Conservation (phyloP, 768 basidiomycete genomes). For the Serendipita sp. region DNA sequence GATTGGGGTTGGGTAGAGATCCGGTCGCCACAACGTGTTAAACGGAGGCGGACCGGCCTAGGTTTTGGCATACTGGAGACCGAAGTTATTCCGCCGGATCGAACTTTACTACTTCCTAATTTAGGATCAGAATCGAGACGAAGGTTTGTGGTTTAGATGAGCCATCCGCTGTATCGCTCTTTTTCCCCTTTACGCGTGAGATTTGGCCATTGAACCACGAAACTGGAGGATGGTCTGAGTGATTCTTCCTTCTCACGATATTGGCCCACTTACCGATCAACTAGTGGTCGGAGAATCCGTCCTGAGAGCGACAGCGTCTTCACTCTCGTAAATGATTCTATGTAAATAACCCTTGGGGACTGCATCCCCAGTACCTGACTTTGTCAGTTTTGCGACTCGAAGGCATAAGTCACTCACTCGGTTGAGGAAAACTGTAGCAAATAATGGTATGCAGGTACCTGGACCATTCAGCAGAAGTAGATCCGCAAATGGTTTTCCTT, state of each 20-base stretch:
- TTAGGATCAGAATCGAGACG: no score
- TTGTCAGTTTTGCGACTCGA: conserved; percentile 10
- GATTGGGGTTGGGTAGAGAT: no score
- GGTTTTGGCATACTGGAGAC: no score
- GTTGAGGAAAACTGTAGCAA: conserved; percentile 50
- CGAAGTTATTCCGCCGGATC: no score
- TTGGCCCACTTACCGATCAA: conserved; percentile 45
- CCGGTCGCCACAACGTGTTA: no score
- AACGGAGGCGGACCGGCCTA: no score
- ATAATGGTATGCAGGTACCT: conserved; percentile 78
- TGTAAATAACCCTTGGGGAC: conserved; percentile 62
- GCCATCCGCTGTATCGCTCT: conserved; percentile 44
- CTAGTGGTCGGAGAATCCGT: conserved; percentile 61
- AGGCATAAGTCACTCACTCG: conserved; percentile 31
- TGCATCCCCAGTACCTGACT: conserved; percentile 57
- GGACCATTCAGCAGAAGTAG: conserved; percentile 85
- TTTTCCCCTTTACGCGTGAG: conserved; percentile 26
- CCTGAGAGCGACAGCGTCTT: conserved; percentile 67
- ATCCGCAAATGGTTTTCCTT: conserved; percentile 37
- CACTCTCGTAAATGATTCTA: conserved; percentile 91
- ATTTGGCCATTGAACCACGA: conserved; percentile 83
- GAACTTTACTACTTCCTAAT: no score
- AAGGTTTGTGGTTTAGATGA: conserved; percentile 31
- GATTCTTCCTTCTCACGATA: neutral
- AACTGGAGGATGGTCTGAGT: conserved; percentile 28